These are phyloP conservation scores for Suhomyces kilbournensis DNA, from an alignment of 805 yeast species.

Conservation along the genomic window DNA sequence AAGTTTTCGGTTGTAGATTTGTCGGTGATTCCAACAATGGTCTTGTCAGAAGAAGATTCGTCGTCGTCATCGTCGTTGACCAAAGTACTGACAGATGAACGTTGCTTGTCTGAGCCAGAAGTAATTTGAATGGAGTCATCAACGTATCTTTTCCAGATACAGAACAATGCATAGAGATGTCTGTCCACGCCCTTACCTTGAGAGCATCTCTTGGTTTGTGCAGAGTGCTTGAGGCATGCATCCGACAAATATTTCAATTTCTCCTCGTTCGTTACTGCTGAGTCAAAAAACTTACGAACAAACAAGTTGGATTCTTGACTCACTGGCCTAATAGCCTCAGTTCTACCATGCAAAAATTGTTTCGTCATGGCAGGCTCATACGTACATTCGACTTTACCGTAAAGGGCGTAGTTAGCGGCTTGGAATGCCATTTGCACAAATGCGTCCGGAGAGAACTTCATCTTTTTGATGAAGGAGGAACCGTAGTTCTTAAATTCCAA, in stretches of 20 bases:
- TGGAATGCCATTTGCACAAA: conserved; percentile 92
- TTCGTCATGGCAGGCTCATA: conserved; percentile 98
- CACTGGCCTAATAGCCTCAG: conserved; percentile 88
- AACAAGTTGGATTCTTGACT: conserved; percentile 75
- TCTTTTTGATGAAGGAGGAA: conserved; percentile 69
- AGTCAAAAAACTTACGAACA: conserved; percentile 80
- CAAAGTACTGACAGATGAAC: conserved; percentile 14
- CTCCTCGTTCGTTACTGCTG: conserved; percentile 51
- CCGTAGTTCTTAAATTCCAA: conserved; percentile 75
- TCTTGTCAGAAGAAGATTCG: conserved; percentile 26
- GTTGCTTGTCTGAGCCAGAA: conserved; percentile 9
- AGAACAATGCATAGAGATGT: conserved; percentile 81
- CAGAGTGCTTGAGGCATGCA: conserved; percentile 71
- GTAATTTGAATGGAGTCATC: conserved; percentile 13
- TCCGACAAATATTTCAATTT: conserved; percentile 58
- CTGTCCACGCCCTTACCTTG: conserved; percentile 89
- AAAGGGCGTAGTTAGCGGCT: conserved; percentile 85
- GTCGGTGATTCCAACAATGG: conserved; percentile 22
- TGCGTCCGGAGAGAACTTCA: conserved; percentile 92
- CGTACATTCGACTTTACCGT: conserved; percentile 90
- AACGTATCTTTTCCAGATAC: conserved; percentile 75
- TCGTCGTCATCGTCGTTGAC: conserved; percentile 16
- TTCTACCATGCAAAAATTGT: conserved; percentile 80
- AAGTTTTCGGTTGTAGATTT: conserved; percentile 16
- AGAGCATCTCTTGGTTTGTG: conserved; percentile 65